These are phyloP conservation scores for Fusarium vanettenii DNA, from an alignment of 2,329 filamentous ascomycete species.

Conservation along the genomic window DNA sequence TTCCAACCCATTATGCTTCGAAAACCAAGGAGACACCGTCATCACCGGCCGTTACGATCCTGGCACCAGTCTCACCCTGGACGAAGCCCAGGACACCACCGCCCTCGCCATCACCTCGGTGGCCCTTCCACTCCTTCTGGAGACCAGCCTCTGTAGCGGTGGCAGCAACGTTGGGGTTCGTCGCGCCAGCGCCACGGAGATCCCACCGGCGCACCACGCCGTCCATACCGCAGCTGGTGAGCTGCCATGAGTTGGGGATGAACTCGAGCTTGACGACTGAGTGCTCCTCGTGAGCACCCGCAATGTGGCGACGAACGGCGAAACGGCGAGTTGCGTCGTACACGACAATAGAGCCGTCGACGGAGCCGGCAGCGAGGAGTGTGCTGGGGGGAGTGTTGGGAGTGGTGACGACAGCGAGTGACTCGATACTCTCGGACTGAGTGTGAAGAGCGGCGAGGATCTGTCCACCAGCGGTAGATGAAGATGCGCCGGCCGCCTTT, in stretches of 20 bases:
- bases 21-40: slow-evolving; percentile 79
- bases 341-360: slow-evolving; percentile 82
- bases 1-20: slow-evolving; percentile 55
- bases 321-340: slow-evolving; percentile 91
- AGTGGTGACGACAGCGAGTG: slow-evolving; percentile 68
- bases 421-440: slow-evolving; percentile 82
- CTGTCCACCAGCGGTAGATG: slow-evolving; percentile 58
- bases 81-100: slow-evolving; percentile 93
- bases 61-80: slow-evolving; percentile 78
- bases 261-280: slow-evolving; percentile 96
- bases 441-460: slow-evolving; percentile 88
- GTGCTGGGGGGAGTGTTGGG: slow-evolving; percentile 59
- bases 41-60: slow-evolving; percentile 90
- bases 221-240: slow-evolving; percentile 93
- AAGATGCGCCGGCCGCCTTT: slow-evolving; percentile 46
- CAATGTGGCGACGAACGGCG: slow-evolving; percentile 84
- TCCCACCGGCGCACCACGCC: slow-evolving; percentile 94
- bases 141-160: slow-evolving; percentile 70
- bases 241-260: slow-evolving; percentile 72
- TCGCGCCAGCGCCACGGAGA: slow-evolving; percentile 59
- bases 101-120: slow-evolving; percentile 84
- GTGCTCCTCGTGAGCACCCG: slow-evolving; percentile 86
- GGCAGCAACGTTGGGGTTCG: slow-evolving; percentile 44
- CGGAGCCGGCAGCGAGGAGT: slow-evolving; percentile 73
- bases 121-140: slow-evolving; percentile 89